phyloP scores from a whole-genome alignment of 1,284 basidiomycete genomes.

The Flammula alnicola region DNA sequence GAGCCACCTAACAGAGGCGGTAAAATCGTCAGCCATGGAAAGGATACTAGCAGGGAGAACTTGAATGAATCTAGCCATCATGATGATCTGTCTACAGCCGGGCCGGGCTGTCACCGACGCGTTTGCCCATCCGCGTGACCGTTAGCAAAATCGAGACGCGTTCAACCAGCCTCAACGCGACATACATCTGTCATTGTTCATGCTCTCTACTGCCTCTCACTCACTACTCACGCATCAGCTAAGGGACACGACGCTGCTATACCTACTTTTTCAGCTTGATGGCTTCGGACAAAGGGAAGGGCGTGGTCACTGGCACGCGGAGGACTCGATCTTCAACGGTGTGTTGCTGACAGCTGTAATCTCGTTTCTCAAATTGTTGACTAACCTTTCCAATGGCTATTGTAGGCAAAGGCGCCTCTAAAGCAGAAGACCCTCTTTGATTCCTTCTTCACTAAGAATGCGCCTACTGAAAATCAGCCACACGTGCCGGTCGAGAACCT shows the following conservation, averaged over 20 bases:
- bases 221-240: background rate
- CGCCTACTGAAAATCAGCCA: too few relatives aligned
- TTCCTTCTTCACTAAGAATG: conserved; percentile 20
- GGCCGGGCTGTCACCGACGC: conserved; percentile 6
- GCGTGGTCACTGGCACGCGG: background rate
- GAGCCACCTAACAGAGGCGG: conserved; percentile 14
- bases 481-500: too few relatives aligned
- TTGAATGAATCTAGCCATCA: background rate
- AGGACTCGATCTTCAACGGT: conserved; percentile 5
- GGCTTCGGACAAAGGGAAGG: conserved; percentile 9
- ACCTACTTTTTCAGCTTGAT: background rate
- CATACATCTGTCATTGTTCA: background rate
- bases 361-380: background rate
- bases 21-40: conserved; percentile 11
- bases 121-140: conserved; percentile 16
- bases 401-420: conserved; percentile 15
- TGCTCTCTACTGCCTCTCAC: background rate
- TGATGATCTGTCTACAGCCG: background rate
- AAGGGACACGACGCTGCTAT: too few relatives aligned
- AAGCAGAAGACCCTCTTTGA: conserved; percentile 44
- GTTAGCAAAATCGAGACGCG: conserved; percentile 20
- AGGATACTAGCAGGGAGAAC: background rate
- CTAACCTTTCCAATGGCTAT: too few relatives aligned
- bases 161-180: conserved; percentile 8
- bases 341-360: background rate